These are phyloP conservation scores for Moesziomyces parantarcticus DNA, from an alignment of 1,284 basidiomycete genomes.

Conservation along the genomic window DNA sequence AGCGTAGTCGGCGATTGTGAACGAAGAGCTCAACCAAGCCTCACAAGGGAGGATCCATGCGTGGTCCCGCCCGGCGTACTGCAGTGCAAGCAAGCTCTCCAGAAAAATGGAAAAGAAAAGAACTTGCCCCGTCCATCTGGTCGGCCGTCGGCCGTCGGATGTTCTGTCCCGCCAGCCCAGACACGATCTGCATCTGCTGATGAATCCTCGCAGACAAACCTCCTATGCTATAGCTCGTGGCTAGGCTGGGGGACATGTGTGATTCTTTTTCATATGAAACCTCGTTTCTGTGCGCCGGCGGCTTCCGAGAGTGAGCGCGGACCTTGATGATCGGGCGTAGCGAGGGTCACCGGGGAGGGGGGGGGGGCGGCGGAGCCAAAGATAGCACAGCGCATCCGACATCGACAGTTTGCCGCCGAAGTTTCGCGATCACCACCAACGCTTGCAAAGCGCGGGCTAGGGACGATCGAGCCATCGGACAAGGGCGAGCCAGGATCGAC, in stretches of 20 bases:
- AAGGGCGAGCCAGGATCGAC: background rate
- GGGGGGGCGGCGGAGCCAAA: background rate
- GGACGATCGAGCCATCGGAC: background rate
- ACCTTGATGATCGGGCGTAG: no score
- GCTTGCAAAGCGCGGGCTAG: no score
- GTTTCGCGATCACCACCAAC: background rate
- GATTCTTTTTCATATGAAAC: no score
- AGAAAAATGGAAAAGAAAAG: no score
- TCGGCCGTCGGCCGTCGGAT: background rate
- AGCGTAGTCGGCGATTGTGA: no score
- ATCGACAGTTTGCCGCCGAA: background rate
- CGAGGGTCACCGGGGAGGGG: no score
- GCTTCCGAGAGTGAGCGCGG: no score
- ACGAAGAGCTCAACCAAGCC: no score
- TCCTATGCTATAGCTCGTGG: no score
- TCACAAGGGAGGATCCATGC: no score
- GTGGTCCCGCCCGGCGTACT: no score
- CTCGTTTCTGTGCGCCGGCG: no score
- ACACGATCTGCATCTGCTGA: background rate
- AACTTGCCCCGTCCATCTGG: background rate
- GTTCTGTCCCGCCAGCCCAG: background rate
- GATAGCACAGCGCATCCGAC: background rate
- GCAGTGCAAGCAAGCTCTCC: background rate
- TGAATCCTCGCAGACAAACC: background rate
- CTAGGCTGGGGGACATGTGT: background rate